A percentile compares a stretch with the other conserved stretches of the same genome.
These are phyloP conservation scores for Limnomonas spitsbergensis DNA, from an alignment of 139 green algal species.

Conservation along the genomic window DNA sequence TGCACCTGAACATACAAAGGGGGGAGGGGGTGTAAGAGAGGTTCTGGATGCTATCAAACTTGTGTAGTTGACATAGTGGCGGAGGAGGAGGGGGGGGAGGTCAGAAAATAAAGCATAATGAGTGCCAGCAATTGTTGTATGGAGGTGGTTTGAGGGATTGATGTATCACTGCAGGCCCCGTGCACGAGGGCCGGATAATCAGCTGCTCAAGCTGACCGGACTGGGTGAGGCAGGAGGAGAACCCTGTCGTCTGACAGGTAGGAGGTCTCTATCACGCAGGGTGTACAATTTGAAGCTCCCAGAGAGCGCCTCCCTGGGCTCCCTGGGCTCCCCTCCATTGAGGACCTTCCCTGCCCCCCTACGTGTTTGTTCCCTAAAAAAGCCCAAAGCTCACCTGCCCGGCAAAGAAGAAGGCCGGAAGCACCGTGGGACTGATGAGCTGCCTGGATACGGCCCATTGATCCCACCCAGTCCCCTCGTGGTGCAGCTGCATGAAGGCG, in stretches of 20 bases:
- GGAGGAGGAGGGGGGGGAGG: no score
- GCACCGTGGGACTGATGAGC: conserved; percentile 22
- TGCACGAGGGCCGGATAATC: neutral
- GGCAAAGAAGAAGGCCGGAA: conserved; percentile 40
- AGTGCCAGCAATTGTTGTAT: no score
- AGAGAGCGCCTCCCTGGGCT: no score
- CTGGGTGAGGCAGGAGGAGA: neutral
- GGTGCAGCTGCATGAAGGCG: conserved; percentile 21
- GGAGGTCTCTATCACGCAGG: no score
- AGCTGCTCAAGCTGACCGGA: neutral
- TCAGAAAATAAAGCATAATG: no score
- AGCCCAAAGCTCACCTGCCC: conserved; percentile 16
- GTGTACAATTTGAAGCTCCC: no score
- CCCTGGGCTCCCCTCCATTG: no score
- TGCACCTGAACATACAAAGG: conserved; percentile 13
- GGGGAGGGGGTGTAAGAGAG: neutral
- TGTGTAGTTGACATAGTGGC: no score
- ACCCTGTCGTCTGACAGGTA: neutral
- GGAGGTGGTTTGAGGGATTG: no score
- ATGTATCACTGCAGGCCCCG: no score
- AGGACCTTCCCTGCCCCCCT: neutral
- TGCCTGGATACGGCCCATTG: neutral
- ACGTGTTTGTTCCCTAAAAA: neutral
- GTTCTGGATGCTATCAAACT: neutral
- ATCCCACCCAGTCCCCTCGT: neutral